phyloP scores from a whole-genome alignment of 1,139 yeast genomes.

The Kurtzmaniella quercitrusa region DNA sequence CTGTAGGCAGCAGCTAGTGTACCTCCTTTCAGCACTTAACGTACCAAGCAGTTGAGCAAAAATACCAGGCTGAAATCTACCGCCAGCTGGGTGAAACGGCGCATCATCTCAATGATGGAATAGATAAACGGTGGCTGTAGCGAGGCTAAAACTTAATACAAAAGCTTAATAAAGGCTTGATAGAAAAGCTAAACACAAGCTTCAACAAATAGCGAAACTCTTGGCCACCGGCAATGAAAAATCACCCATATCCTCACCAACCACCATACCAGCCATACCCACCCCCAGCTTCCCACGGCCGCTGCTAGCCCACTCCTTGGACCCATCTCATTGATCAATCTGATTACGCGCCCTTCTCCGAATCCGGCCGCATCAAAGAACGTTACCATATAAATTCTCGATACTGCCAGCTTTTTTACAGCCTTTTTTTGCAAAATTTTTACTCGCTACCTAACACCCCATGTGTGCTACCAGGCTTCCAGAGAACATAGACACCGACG shows the following conservation, averaged over 20 bases:
- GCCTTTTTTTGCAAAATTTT: neutral
- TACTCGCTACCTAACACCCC: neutral
- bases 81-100: too few relatives aligned
- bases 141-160: neutral
- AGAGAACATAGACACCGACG: slow-evolving; percentile 19
- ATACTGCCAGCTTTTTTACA: neutral
- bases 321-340: neutral
- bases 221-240: too few relatives aligned
- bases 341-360: neutral
- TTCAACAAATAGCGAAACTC: too few relatives aligned
- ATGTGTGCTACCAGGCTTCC: neutral
- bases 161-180: neutral
- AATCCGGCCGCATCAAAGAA: neutral
- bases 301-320: too few relatives aligned
- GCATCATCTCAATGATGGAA: neutral
- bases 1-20: too few relatives aligned
- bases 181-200: too few relatives aligned
- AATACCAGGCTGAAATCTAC: too few relatives aligned
- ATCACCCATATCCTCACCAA: too few relatives aligned
- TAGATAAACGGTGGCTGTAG: neutral
- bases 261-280: too few relatives aligned
- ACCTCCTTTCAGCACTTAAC: too few relatives aligned
- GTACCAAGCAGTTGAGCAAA: too few relatives aligned
- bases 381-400: neutral
- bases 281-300: too few relatives aligned